Conservation (phyloP, 2,329 filamentous ascomycete species). For the Talaromyces atroroseus region DNA sequence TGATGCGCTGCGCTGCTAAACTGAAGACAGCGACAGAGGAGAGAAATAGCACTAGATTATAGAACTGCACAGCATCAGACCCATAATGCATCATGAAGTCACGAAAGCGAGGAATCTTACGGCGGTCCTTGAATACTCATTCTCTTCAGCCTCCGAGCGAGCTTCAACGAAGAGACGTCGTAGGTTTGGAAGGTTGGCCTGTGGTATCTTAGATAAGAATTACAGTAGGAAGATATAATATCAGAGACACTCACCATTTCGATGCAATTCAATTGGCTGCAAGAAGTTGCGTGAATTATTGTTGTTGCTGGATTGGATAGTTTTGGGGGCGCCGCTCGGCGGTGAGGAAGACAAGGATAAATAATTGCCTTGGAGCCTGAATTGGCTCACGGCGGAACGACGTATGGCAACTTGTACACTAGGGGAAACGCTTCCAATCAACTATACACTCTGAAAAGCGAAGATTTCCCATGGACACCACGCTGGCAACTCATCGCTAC, state of each 20-base stretch:
- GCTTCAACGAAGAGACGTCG: constrained; percentile 93
- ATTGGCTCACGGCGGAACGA: not conserved
- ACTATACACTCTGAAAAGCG: not conserved
- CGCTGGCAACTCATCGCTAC: not conserved
- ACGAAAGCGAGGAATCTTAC: constrained; percentile 48
- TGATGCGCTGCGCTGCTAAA: constrained; percentile 81
- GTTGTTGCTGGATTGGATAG: not conserved
- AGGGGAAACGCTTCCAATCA: constrained; percentile 2
- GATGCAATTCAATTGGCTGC: not conserved
- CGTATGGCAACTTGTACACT: not conserved
- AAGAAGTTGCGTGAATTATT: not conserved
- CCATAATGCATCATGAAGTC: not conserved
- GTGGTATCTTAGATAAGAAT: constrained; percentile 1
- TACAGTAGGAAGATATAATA: not conserved
- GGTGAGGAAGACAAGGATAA: not conserved
- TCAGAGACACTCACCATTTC: constrained; percentile 6
- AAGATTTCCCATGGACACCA: not conserved
- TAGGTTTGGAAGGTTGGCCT: constrained; percentile 73
- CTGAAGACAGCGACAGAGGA: constrained; percentile 94
- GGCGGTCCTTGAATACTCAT: constrained; percentile 86
- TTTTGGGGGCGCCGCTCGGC: not conserved
- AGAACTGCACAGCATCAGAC: constrained; percentile 59
- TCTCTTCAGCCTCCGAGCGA: constrained; percentile 85
- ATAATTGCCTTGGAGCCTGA: not conserved
- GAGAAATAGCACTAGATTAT: constrained; percentile 95